Percentiles rank a stretch among this genome's conserved stretches.
Conservation (phyloP, 2,329 filamentous ascomycete genomes). For the Beauveria sp. region DNA sequence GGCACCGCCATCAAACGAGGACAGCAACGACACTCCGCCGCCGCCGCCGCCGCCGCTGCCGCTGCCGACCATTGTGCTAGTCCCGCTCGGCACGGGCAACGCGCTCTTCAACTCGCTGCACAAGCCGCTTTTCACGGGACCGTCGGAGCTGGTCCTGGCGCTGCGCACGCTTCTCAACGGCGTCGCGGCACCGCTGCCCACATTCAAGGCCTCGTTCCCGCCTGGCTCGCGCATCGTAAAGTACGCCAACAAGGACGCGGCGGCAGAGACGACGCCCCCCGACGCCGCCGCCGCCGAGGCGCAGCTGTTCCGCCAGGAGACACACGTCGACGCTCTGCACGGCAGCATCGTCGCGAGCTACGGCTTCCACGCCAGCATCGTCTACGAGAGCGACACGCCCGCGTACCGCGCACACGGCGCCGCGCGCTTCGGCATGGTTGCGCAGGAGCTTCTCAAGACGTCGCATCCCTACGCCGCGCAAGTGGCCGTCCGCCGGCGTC, state of each 20-base stretch:
- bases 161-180: constrained; percentile 56
- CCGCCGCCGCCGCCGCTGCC: background rate
- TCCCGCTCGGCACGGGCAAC: constrained; percentile 60
- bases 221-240: constrained; percentile 44
- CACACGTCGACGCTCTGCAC: constrained; percentile 39
- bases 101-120: constrained; percentile 57
- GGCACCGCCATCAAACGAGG: background rate
- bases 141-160: constrained; percentile 39
- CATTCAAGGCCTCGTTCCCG: constrained; percentile 56
- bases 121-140: constrained; percentile 43
- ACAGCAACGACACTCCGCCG: background rate
- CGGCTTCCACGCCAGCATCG: constrained; percentile 80
- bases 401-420: constrained; percentile 71
- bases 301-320: constrained; percentile 21
- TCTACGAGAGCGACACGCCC: constrained; percentile 83
- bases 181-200: constrained; percentile 45
- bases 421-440: constrained; percentile 78
- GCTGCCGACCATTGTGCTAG: constrained; percentile 40
- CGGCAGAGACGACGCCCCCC: constrained; percentile 3
- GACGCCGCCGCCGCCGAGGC: constrained; percentile 7
- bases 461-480: constrained; percentile 42
- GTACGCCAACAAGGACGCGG: constrained; percentile 19
- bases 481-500: constrained; percentile 27
- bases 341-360: constrained; percentile 85
- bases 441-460: constrained; percentile 59